These are phyloP conservation scores for Malania oleifera DNA, from an alignment of 164 flowering plant genomes.

Conservation along the genomic window DNA sequence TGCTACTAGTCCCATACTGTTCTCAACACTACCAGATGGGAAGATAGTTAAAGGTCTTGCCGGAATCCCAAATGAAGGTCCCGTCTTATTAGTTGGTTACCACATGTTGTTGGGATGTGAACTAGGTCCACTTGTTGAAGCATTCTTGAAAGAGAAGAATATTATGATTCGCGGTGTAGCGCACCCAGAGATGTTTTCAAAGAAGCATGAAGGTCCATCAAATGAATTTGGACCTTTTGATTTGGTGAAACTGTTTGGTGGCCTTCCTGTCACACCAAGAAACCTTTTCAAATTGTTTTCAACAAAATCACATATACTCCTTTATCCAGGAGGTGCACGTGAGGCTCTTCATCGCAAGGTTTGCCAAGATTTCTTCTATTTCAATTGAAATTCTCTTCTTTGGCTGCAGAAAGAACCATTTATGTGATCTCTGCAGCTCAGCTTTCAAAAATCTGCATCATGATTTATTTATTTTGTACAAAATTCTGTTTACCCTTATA, in stretches of 20 bases:
- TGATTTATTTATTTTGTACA: neutral
- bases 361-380: slow-evolving; percentile 8
- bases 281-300: slow-evolving; percentile 65
- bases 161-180: slow-evolving; percentile 70
- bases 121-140: slow-evolving; percentile 49
- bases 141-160: slow-evolving; percentile 65
- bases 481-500: neutral
- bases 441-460: neutral
- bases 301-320: slow-evolving; percentile 69
- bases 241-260: slow-evolving; percentile 61
- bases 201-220: slow-evolving; percentile 15
- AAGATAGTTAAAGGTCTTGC: slow-evolving; percentile 75
- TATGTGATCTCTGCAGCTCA: neutral
- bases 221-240: slow-evolving; percentile 39
- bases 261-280: slow-evolving; percentile 61
- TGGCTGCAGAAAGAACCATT: neutral
- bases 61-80: slow-evolving; percentile 88
- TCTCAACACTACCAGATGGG: slow-evolving; percentile 84
- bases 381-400: neutral
- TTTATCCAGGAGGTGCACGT: slow-evolving; percentile 97
- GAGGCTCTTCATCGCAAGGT: slow-evolving; percentile 96
- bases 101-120: slow-evolving; percentile 91
- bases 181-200: slow-evolving; percentile 54
- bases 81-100: slow-evolving; percentile 78
- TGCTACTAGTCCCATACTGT: slow-evolving; percentile 51